Conservation (phyloP, 176 grass and related monocot genomes). For the Bolboschoenus planiculmis region DNA sequence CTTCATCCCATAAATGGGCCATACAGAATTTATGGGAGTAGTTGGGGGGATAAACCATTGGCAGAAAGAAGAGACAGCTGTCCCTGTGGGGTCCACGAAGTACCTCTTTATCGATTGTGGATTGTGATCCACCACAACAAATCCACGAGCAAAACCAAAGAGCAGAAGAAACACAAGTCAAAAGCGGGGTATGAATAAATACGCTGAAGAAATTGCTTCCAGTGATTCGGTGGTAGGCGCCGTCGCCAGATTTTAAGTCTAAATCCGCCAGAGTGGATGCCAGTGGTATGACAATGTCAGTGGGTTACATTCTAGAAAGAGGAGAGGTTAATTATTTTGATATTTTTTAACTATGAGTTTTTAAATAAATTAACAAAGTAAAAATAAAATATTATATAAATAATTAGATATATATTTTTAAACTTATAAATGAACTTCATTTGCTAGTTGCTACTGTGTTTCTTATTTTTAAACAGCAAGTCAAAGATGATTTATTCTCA, state of each 20-base stretch:
- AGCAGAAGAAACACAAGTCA: neutral
- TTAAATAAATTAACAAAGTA: no score
- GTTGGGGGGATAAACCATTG: constrained; percentile 5
- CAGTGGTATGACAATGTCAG: neutral
- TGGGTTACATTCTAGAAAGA: neutral
- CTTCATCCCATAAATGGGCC: neutral
- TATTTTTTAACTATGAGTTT: no score
- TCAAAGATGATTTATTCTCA: neutral
- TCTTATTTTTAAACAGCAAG: neutral
- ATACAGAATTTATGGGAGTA: neutral
- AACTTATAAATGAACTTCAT: neutral
- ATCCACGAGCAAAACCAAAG: neutral
- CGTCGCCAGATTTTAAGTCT: no score
- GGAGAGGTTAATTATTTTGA: no score
- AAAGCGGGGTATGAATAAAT: neutral
- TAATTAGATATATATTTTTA: no score
- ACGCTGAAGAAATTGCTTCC: neutral
- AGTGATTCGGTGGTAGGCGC: no score
- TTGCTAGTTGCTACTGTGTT: neutral
- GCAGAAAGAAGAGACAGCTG: neutral
- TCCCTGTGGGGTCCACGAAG: neutral
- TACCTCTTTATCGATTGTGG: neutral
- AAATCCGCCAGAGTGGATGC: neutral
- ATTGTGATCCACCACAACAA: neutral
- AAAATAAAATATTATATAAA: no score